Percentiles rank a stretch among this genome's conserved stretches.
Conservation (phyloP, 176 grass and related monocot genomes). For the Avena atlantica region DNA sequence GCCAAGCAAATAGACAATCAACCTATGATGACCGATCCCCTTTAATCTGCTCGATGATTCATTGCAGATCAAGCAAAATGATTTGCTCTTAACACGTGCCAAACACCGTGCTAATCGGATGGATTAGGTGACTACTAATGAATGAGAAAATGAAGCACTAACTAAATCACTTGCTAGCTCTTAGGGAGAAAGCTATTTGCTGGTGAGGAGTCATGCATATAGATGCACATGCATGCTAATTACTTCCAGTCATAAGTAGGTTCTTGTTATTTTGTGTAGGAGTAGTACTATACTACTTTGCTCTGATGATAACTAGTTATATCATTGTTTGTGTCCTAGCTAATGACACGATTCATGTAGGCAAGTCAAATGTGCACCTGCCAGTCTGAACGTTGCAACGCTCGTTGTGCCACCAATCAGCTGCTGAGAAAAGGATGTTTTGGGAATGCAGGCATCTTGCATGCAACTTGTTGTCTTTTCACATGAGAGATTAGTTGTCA, state of each 20-base stretch:
- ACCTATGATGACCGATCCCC: not conserved
- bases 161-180: not conserved
- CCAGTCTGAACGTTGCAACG: not conserved
- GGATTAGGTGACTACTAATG: slow-evolving; percentile 19
- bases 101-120: not conserved
- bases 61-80: not conserved
- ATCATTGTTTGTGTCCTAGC: not conserved
- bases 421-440: slow-evolving; percentile 7
- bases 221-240: not conserved
- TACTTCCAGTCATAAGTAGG: not conserved
- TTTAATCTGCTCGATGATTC: not conserved
- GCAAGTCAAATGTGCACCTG: not conserved
- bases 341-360: not conserved
- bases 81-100: not conserved
- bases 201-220: slow-evolving; percentile 23
- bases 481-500: not conserved
- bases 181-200: slow-evolving; percentile 3
- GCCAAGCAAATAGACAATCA: too few relatives aligned
- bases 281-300: not conserved
- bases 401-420: not conserved
- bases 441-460: not conserved
- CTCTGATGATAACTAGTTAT: not conserved
- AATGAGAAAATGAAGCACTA: not conserved
- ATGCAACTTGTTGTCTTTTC: not conserved
- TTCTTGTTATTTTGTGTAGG: not conserved